Conservation (phyloP, 2,329 filamentous ascomycete genomes). For the Claviceps quebecensis region DNA sequence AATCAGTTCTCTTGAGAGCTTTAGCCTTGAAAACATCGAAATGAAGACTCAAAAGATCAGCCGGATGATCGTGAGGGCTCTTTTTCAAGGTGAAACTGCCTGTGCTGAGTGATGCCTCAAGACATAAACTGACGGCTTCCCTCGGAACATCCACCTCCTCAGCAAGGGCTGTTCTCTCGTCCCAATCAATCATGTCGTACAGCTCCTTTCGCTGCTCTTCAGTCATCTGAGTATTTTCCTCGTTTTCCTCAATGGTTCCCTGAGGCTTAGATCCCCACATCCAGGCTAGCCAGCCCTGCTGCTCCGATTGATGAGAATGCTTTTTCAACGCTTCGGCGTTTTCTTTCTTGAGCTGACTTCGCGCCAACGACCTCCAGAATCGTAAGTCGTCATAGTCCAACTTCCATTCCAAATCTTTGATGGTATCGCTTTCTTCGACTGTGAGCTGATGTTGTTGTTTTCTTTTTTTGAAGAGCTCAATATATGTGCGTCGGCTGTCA, state of each 20-base stretch:
- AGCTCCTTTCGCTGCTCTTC: slow-evolving; percentile 94
- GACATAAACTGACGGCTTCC: slow-evolving; percentile 82
- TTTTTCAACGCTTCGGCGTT: slow-evolving; percentile 76
- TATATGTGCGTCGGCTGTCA: slow-evolving; percentile 79
- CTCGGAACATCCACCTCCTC: slow-evolving; percentile 81
- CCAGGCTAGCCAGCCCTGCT: slow-evolving; percentile 86
- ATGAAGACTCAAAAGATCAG: slow-evolving; percentile 76
- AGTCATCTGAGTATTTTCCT: slow-evolving; percentile 75
- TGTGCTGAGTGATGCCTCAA: slow-evolving; percentile 85
- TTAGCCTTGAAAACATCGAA: slow-evolving; percentile 94
- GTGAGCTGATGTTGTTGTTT: slow-evolving; percentile 61
- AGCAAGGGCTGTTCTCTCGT: slow-evolving; percentile 82
- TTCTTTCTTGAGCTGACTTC: slow-evolving; percentile 91
- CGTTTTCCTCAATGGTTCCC: slow-evolving; percentile 38
- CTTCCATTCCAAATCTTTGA: slow-evolving; percentile 72
- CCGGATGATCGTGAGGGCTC: slow-evolving; percentile 43
- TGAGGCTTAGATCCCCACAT: slow-evolving; percentile 71
- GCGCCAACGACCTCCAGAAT: slow-evolving; percentile 90
- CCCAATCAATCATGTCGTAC: slow-evolving; percentile 95
- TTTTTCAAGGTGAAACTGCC: slow-evolving; percentile 91
- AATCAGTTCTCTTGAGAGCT: slow-evolving; percentile 79
- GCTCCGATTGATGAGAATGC: slow-evolving; percentile 38
- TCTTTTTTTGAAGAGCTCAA: slow-evolving; percentile 90
- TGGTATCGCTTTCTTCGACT: slow-evolving; percentile 54
- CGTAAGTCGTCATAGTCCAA: slow-evolving; percentile 87